phyloP scores from a whole-genome alignment of 1,139 yeast genomes.

The Tardiomyces digboiensis region DNA sequence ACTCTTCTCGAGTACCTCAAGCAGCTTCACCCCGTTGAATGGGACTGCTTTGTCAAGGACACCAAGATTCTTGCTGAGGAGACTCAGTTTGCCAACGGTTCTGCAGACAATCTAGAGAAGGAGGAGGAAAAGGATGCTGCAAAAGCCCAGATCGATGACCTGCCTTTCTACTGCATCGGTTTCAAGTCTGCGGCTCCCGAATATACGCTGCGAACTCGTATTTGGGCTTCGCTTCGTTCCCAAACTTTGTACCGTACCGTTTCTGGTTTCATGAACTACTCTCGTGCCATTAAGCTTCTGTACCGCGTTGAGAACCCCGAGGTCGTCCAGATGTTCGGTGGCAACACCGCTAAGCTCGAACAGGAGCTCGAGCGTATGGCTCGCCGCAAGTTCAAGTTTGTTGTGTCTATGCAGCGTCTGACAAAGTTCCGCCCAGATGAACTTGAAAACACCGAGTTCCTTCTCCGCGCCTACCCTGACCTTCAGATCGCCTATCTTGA shows the following conservation, averaged over 20 bases:
- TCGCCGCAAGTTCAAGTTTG: slow-evolving; percentile 94
- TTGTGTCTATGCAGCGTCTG: slow-evolving; percentile 98
- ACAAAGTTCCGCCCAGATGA: slow-evolving; percentile 96
- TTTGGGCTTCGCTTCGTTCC: slow-evolving; percentile 98
- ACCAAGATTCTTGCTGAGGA: slow-evolving; percentile 98
- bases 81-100: slow-evolving; percentile 22
- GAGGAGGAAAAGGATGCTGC: slow-evolving; percentile 53
- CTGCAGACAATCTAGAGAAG: slow-evolving; percentile 39
- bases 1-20: slow-evolving; percentile 93
- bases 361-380: slow-evolving; percentile 98
- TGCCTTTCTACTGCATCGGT: slow-evolving; percentile 98
- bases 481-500: slow-evolving; percentile 97
- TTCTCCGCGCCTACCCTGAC: slow-evolving; percentile 97
- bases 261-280: slow-evolving; percentile 98
- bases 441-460: slow-evolving; percentile 95
- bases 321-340: slow-evolving; percentile 96
- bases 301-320: slow-evolving; percentile 99
- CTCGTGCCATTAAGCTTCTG: slow-evolving; percentile 93
- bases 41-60: slow-evolving; percentile 99
- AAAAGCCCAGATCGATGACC: slow-evolving; percentile 88
- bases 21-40: slow-evolving; percentile 97
- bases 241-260: slow-evolving; percentile 98
- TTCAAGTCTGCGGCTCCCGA: slow-evolving; percentile 99
- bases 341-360: slow-evolving; percentile 92
- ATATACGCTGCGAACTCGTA: slow-evolving; percentile 95